Evolutionary conservation across 495 filamentous ascomycete genomes (phyloP).

Genomic region (Rhizodiscina lignyota): DNA sequence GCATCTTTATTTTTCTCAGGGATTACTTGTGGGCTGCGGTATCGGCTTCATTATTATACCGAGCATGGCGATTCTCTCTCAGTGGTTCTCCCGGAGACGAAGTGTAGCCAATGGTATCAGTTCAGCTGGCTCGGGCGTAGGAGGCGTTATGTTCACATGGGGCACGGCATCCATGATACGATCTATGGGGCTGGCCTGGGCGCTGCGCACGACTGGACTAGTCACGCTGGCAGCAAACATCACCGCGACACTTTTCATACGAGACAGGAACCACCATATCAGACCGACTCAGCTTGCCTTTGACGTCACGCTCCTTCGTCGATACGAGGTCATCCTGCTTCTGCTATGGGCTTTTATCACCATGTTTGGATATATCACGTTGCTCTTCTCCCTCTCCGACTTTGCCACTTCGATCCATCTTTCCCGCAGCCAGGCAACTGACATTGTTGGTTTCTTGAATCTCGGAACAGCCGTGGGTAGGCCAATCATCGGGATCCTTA

Average conservation of each 20-base stretch:
- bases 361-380: constrained; percentile 11
- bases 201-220: constrained; percentile 10
- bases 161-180: constrained; percentile 23
- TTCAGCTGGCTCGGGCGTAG: constrained; percentile 35
- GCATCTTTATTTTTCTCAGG: constrained; percentile 46
- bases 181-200: constrained; percentile 7
- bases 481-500: constrained; percentile 7
- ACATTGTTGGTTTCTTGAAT: constrained; percentile 6
- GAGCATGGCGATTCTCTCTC: constrained; percentile 29
- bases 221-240: constrained; percentile 3
- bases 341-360: constrained; percentile 9
- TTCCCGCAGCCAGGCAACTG: constrained; percentile 1
- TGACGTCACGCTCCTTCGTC: constrained; percentile 5
- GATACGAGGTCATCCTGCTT: constrained; percentile 5
- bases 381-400: constrained; percentile 9
- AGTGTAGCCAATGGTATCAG: constrained; percentile 35
- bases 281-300: constrained; percentile 6
- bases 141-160: constrained; percentile 36
- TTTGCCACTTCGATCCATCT: constrained; percentile 9
- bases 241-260: constrained; percentile 6
- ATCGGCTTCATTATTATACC: constrained; percentile 34
- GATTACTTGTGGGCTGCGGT: constrained; percentile 31
- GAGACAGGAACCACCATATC: constrained; percentile 5
- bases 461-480: constrained; percentile 9
- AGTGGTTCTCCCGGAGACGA: constrained; percentile 34